These are phyloP conservation scores for Lachnellula hyalina DNA, from an alignment of 2,329 filamentous ascomycete genomes.

Conservation along the genomic window DNA sequence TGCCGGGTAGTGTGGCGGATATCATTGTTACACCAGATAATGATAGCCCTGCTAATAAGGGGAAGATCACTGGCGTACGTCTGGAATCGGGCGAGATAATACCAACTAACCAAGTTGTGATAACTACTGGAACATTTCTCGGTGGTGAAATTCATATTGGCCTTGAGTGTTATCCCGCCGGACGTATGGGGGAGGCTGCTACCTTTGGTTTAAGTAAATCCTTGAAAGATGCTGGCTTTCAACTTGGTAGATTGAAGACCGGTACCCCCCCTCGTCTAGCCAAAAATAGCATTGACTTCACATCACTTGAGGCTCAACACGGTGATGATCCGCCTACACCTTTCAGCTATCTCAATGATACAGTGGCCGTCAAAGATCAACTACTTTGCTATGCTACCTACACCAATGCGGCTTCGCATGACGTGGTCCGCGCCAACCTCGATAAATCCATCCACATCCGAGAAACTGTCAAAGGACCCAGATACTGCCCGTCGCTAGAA, in stretches of 20 bases:
- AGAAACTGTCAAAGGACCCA: slow-evolving; percentile 87
- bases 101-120: slow-evolving; percentile 74
- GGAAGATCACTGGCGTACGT: slow-evolving; percentile 76
- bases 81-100: slow-evolving; percentile 85
- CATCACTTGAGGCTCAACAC: slow-evolving; percentile 62
- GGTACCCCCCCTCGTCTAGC: slow-evolving; percentile 89
- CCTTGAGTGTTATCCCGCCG: slow-evolving; percentile 75
- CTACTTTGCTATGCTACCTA: slow-evolving; percentile 81
- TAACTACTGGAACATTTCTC: slow-evolving; percentile 94
- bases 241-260: slow-evolving; percentile 86
- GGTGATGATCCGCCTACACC: slow-evolving; percentile 84
- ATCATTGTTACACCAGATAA: slow-evolving; percentile 66
- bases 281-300: slow-evolving; percentile 75
- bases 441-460: slow-evolving; percentile 95
- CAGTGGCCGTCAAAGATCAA: slow-evolving; percentile 74
- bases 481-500: slow-evolving; percentile 94
- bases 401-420: slow-evolving; percentile 78
- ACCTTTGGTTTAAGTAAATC: slow-evolving; percentile 92
- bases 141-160: slow-evolving; percentile 97
- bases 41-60: slow-evolving; percentile 44
- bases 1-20: slow-evolving; percentile 86
- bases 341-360: slow-evolving; percentile 84
- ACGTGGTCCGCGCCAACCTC: slow-evolving; percentile 81
- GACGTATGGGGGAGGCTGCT: slow-evolving; percentile 88
- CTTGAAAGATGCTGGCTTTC: slow-evolving; percentile 79